Percentiles rank a stretch among this genome's conserved stretches.
These are phyloP conservation scores for Tricharina praecox DNA, from an alignment of 495 filamentous ascomycete species.

Conservation along the genomic window DNA sequence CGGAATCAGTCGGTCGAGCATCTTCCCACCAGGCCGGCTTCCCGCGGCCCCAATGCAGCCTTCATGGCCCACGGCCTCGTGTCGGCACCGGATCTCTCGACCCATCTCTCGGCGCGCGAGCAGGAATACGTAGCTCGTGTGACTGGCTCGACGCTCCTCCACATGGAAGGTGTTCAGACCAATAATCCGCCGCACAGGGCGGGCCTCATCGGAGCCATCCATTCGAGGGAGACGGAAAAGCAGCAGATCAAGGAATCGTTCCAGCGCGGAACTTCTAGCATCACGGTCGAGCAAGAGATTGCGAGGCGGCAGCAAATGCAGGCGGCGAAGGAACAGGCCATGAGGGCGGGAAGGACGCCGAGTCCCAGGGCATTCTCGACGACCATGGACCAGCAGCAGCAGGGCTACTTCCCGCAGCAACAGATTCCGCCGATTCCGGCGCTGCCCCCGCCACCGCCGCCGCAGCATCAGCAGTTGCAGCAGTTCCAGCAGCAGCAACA, in stretches of 20 bases:
- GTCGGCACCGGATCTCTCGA: constrained; percentile 35
- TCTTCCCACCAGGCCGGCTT: constrained; percentile 34
- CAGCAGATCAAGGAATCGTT: constrained; percentile 46
- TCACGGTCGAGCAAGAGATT: constrained; percentile 62
- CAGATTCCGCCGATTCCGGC: background rate
- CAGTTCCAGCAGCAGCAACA: constrained; percentile 19
- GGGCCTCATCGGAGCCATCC: constrained; percentile 60
- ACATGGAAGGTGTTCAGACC: constrained; percentile 39
- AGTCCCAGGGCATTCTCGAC: constrained; percentile 24
- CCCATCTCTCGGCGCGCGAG: constrained; percentile 72
- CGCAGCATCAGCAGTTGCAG: constrained; percentile 7
- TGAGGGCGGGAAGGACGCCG: constrained; percentile 12
- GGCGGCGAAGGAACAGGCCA: constrained; percentile 29
- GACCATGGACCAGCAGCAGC: constrained; percentile 15
- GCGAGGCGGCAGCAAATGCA: constrained; percentile 51
- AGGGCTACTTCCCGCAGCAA: constrained; percentile 16
- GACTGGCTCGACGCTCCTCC: constrained; percentile 68
- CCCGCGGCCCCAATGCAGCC: constrained; percentile 30
- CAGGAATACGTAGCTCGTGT: constrained; percentile 83
- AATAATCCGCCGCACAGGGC: constrained; percentile 34
- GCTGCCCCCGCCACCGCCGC: no score
- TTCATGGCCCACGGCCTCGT: constrained; percentile 23
- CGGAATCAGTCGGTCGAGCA: constrained; percentile 24
- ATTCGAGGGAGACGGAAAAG: constrained; percentile 57
- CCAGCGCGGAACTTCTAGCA: constrained; percentile 26